These are phyloP conservation scores for Cymbopogon flexuosus DNA, from an alignment of 202 grass and related monocot species.

Conservation along the genomic window DNA sequence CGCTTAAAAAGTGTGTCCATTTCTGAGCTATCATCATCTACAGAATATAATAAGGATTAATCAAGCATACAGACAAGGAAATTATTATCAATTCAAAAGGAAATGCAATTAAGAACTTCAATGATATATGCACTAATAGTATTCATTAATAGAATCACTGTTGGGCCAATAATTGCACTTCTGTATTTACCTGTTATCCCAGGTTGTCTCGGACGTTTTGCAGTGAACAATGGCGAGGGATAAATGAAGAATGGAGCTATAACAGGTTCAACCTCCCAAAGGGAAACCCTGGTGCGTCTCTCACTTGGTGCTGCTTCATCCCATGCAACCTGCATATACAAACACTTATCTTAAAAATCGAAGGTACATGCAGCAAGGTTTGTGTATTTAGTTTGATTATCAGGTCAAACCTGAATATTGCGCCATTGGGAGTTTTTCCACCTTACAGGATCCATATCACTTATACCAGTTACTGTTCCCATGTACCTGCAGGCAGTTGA, in stretches of 20 bases:
- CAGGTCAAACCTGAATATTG: constrained; percentile 57
- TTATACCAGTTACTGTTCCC: constrained; percentile 73
- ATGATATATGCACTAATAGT: background rate
- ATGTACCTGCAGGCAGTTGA: constrained; percentile 60
- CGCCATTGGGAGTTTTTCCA: constrained; percentile 80
- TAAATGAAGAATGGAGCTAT: constrained; percentile 85
- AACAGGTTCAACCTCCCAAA: constrained; percentile 81
- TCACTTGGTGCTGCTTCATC: constrained; percentile 78
- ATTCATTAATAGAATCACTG: constrained; percentile 5
- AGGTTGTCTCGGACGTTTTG: constrained; percentile 63
- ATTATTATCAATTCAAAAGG: background rate
- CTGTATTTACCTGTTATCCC: constrained; percentile 51
- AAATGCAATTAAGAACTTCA: constrained; percentile 5
- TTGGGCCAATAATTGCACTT: background rate
- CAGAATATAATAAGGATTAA: constrained; percentile 6
- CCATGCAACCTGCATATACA: constrained; percentile 68
- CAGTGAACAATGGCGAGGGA: constrained; percentile 71
- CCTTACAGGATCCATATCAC: constrained; percentile 66
- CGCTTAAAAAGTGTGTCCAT: constrained; percentile 72
- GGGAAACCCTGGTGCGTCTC: constrained; percentile 66
- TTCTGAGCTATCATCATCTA: constrained; percentile 52
- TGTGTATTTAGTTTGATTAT: constrained; percentile 23
- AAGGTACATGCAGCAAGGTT: background rate
- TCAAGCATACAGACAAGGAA: constrained; percentile 1
- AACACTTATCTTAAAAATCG: constrained; percentile 34